Percentiles rank a stretch among this genome's conserved stretches.
These are phyloP conservation scores for Coelastrella sp. DNA, from an alignment of 139 green algal species.

Conservation along the genomic window DNA sequence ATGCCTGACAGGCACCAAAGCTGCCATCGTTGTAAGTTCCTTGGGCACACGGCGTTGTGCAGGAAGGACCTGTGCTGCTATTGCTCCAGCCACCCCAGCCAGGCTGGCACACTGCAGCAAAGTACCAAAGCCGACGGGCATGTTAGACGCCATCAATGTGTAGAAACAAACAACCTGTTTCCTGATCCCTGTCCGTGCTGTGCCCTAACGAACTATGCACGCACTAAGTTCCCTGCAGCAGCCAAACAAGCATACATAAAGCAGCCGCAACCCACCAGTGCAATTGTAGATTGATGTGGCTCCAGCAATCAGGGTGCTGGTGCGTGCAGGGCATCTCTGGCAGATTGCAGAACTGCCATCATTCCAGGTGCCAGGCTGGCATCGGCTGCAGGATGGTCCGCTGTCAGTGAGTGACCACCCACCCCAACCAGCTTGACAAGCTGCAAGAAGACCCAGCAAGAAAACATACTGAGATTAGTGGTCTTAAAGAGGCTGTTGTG, in stretches of 20 bases:
- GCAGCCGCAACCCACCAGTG: neutral
- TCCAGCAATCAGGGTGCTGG: neutral
- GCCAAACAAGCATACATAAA: neutral
- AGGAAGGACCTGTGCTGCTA: neutral
- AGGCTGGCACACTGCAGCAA: neutral
- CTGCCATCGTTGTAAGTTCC: constrained; percentile 10
- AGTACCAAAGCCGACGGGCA: neutral
- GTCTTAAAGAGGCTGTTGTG: no score
- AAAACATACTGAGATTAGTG: no score
- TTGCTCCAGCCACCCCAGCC: neutral
- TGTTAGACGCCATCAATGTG: no score
- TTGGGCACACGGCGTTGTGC: neutral
- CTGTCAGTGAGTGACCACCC: neutral
- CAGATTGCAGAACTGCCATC: neutral
- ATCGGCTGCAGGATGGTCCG: neutral
- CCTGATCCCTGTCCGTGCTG: no score
- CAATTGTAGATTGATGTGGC: neutral
- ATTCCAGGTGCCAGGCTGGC: neutral
- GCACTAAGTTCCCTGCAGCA: neutral
- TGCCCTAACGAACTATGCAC: no score
- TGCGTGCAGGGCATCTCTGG: neutral
- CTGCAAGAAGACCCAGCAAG: neutral
- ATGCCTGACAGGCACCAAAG: neutral
- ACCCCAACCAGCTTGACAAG: neutral
- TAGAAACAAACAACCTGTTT: neutral